These are phyloP conservation scores for Trichoderma aggressivum DNA, from an alignment of 2,329 filamentous ascomycete species.

Conservation along the genomic window DNA sequence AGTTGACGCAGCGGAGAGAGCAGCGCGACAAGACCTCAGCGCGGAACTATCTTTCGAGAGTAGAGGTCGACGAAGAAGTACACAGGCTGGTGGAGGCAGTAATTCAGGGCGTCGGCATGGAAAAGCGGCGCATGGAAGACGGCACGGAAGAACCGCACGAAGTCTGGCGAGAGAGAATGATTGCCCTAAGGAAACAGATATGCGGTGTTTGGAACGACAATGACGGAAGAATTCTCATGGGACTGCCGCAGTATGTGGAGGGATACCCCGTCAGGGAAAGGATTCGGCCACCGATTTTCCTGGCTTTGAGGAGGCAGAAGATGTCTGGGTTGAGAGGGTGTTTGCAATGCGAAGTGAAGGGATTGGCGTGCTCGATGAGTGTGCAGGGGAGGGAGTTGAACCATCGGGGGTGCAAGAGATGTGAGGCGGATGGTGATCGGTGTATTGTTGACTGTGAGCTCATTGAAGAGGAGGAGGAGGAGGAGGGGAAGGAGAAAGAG, in stretches of 20 bases:
- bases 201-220: conserved; percentile 20
- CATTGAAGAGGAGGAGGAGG: background rate
- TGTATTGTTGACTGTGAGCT: conserved; percentile 23
- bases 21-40: background rate
- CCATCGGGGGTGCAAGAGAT: conserved; percentile 32
- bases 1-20: background rate
- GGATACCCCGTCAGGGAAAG: conserved; percentile 27
- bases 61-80: background rate
- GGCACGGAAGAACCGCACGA: conserved; percentile 1
- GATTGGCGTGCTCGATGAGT: conserved; percentile 27
- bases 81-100: conserved; percentile 3
- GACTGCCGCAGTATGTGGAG: conserved; percentile 28
- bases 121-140: background rate
- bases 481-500: background rate
- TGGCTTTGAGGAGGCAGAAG: background rate
- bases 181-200: background rate
- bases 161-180: background rate
- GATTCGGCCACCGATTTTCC: conserved; percentile 21
- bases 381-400: conserved; percentile 28
- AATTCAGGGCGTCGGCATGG: background rate
- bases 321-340: conserved; percentile 20
- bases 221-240: background rate
- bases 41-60: background rate
- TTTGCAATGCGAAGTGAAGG: conserved; percentile 25
- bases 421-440: conserved; percentile 25